Base-by-base conservation (phyloP, 495 filamentous ascomycete genomes). In the Daldinia grandis region DNA sequence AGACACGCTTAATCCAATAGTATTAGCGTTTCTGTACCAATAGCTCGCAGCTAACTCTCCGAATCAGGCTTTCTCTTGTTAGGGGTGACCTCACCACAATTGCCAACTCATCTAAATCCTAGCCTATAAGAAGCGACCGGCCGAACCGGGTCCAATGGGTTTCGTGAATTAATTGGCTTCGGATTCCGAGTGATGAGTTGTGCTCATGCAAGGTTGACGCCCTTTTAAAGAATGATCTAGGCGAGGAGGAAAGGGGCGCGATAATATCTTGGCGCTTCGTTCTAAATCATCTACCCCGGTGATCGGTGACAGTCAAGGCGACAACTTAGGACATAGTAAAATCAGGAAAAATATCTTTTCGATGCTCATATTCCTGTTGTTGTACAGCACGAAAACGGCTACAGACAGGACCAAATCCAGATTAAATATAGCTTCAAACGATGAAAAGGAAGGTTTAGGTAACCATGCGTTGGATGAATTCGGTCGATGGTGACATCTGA, bases 81-180 rank as follows among this genome's bases (percentile, higher is more conserved):
- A 56, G 33, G 17, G 54, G 71, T 74, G 66, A 70, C 65, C 30
- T 69, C 71, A 66, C 58, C 31, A 74, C 66, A 56, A 38, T 55
- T 70, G 71, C 71, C 71, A 74, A 70, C 71, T 69, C 71, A 74
- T 74, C 71, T 59, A 38, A 70, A 59, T 37, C 58, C 62, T 42
- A 50, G 61, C 55, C 58, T 50, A 50, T 35, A 44, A 59, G 62
- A 66, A 63, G 61, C 54, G 71, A 74, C 62, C 66, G 66, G 66
- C 69, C 66, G 53, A 58, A 28, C 58, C 3, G n/a, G 66, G 40
- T 25, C 66, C 66, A 70, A 35, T 64, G 66, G 49, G 63, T 70
- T 60, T 63, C 31, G 54, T 58, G 58, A 58, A 63, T 59, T 66
- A 60, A 74, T 74, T 70, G 71, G 71, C 66, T 55, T 66, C 53